A percentile compares a stretch with the other conserved stretches of the same genome.
phyloP scores from a whole-genome alignment of 352 stramenopile species.

The Globisporangium iwayamae region DNA sequence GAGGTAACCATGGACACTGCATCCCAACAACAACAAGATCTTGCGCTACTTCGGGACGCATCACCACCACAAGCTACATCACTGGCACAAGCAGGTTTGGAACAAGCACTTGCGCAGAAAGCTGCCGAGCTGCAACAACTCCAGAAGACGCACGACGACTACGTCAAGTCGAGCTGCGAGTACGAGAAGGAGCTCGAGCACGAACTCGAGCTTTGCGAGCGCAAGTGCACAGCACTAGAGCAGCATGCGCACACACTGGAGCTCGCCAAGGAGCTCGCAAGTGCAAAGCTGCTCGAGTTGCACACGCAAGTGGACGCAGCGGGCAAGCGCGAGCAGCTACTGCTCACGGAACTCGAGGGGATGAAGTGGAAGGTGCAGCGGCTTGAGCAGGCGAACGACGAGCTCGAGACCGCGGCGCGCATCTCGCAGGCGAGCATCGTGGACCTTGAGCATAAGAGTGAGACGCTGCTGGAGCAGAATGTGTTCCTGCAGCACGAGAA shows the following conservation, averaged over 20 bases:
- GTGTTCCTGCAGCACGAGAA: slow-evolving; percentile 72
- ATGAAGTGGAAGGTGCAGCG: slow-evolving; percentile 70
- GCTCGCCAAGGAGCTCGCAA: slow-evolving; percentile 24
- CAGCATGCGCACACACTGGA: slow-evolving; percentile 28
- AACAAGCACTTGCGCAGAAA: slow-evolving; percentile 6
- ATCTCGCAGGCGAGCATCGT: slow-evolving; percentile 58
- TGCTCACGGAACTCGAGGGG: slow-evolving; percentile 33
- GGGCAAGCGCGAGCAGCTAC: slow-evolving; percentile 26
- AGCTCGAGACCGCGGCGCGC: slow-evolving; percentile 60
- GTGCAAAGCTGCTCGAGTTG: slow-evolving; percentile 13
- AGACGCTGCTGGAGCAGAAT: slow-evolving; percentile 54
- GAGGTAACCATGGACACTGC: background rate
- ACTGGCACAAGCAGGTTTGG: slow-evolving; percentile 1
- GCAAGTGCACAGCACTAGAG: slow-evolving; percentile 27
- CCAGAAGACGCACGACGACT: slow-evolving; percentile 68
- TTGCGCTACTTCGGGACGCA: background rate
- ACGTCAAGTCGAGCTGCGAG: slow-evolving; percentile 69
- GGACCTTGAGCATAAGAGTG: slow-evolving; percentile 54
- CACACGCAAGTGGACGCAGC: slow-evolving; percentile 28
- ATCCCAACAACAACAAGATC: background rate
- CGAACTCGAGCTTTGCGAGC: slow-evolving; percentile 56
- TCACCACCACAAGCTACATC: background rate
- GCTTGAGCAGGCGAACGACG: slow-evolving; percentile 67
- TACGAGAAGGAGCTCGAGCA: slow-evolving; percentile 70
- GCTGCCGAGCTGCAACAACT: slow-evolving; percentile 39